Evolutionary conservation across 495 filamentous ascomycete genomes (phyloP), one percentile per base, ranked within the genome.

Genomic region (Chaetomium tenue): DNA sequence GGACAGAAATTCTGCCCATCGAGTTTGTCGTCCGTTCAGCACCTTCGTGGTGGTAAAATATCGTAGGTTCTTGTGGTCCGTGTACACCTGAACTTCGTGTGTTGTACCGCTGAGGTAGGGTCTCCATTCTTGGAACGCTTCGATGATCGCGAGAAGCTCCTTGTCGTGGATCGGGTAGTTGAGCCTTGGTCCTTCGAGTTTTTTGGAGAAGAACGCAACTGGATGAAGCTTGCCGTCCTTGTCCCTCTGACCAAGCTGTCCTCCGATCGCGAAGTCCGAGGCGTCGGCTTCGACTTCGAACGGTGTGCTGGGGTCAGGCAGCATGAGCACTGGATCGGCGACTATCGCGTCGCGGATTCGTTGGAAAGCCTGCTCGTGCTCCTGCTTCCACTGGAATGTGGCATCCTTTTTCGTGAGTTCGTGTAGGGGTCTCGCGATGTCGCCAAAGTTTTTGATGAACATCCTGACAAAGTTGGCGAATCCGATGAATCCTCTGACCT

Each of bases 41-140:
- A 50, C 20, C 42, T 72, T 69, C 0, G 47, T 70, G 28, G 28
- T 69, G 16, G 64, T 74, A 60, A 74, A 76, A 37, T 60, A 64
- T 30, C 33, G 1, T 16, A 53, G 50, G 25, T 63, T 63, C 39
- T 63, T 57, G n/a, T 63, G 18, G 42, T 63, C 61, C 3, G 25
- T 56, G 18, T 63, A 63, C 3, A 63, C 52, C 42, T 63, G 16
- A n/a, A 63, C 50, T 13, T 18, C 1, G 18, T 57, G 18, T 20
- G 13, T 57, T 2, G 52, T 63, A 37, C 50, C 52, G 52, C 52
- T 63, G 9, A 63, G 61, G 52, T 57, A 63, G 2, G 23, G 61
- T 23, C 40, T 55, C 37, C 18, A 63, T 54, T 63, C 46, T 18
- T 58, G 1, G 16, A 58, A 50, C 0, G 44, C 61, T 26, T 63